Evolutionary conservation across 805 yeast species (phyloP).

Genomic region (Suhomyces emberorum): DNA sequence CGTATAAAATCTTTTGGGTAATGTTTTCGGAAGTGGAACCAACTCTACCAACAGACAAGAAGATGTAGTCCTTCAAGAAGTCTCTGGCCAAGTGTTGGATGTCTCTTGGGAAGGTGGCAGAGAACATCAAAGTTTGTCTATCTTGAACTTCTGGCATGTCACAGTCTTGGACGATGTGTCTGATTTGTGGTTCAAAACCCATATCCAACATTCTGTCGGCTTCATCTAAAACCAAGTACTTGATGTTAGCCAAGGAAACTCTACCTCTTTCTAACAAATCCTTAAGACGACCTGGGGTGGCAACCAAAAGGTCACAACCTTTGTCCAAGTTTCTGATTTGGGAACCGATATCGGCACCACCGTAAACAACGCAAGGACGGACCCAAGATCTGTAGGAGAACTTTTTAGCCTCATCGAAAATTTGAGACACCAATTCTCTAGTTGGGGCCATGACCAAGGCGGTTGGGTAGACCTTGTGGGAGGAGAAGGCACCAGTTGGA

Average conservation of each 20-base stretch:
- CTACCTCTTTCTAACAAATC: conserved; percentile 94
- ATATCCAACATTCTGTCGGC: conserved; percentile 99
- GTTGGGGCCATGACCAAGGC: conserved; percentile 97
- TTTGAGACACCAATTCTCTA: conserved; percentile 97
- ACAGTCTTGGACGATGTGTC: conserved; percentile 96
- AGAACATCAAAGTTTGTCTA: conserved; percentile 97
- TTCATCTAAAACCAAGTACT: conserved; percentile 93
- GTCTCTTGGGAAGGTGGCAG: conserved; percentile 98
- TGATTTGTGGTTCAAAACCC: conserved; percentile 99
- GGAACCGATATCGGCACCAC: conserved; percentile 92
- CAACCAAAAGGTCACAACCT: conserved; percentile 95
- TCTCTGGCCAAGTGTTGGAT: conserved; percentile 97
- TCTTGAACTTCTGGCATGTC: conserved; percentile 91
- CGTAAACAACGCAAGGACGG: conserved; percentile 91
- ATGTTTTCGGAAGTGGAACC: conserved; percentile 99
- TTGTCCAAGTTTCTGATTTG: conserved; percentile 86
- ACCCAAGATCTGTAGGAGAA: conserved; percentile 99
- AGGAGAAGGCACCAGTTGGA: conserved; percentile 50
- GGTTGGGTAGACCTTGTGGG: conserved; percentile 87
- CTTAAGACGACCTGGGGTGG: conserved; percentile 98
- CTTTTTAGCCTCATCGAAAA: conserved; percentile 91
- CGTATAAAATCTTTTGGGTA: conserved; percentile 88
- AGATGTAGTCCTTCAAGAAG: conserved; percentile 92
- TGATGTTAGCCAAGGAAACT: conserved; percentile 84
- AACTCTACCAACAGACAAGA: conserved; percentile 97